Evolutionary conservation across 805 yeast genomes (phyloP).

Genomic region (Candida gorgasii): DNA sequence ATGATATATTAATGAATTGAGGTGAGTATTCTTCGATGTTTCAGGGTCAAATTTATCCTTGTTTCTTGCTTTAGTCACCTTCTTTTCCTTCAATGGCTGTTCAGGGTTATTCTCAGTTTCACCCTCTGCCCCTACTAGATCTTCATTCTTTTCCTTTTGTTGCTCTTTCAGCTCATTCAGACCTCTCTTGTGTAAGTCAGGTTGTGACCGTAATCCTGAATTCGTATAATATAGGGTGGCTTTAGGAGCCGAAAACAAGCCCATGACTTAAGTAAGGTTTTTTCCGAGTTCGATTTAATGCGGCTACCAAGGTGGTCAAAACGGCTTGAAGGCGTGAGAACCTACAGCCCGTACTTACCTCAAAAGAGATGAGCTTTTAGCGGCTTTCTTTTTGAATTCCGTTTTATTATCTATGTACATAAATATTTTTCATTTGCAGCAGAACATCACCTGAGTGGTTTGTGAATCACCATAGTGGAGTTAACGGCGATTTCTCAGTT

Average conservation of each 20-base stretch:
- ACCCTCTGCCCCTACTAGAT: constrained; percentile 7
- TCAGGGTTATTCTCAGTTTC: constrained; percentile 5
- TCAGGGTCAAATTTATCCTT: constrained; percentile 21
- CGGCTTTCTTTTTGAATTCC: no score
- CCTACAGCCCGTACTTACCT: background rate
- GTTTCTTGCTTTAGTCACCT: constrained; percentile 12
- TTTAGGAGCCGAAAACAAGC: constrained; percentile 17
- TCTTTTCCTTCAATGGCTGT: constrained; percentile 12
- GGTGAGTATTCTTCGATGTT: constrained; percentile 37
- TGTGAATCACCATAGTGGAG: no score
- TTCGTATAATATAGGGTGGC: constrained; percentile 10
- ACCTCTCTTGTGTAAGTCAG: constrained; percentile 12
- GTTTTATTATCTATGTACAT: no score
- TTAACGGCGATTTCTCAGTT: background rate
- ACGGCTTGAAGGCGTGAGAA: background rate
- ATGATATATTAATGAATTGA: constrained; percentile 41
- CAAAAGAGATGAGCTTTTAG: background rate
- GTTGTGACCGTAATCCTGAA: constrained; percentile 15
- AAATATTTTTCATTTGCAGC: no score
- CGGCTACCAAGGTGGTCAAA: constrained; percentile 4
- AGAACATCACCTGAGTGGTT: no score
- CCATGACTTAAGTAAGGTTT: constrained; percentile 9
- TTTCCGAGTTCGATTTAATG: background rate
- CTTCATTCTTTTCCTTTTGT: background rate
- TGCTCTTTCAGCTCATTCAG: constrained; percentile 3